These are phyloP conservation scores for Calvatia gigantea DNA, from an alignment of 768 basidiomycete species.

Conservation along the genomic window DNA sequence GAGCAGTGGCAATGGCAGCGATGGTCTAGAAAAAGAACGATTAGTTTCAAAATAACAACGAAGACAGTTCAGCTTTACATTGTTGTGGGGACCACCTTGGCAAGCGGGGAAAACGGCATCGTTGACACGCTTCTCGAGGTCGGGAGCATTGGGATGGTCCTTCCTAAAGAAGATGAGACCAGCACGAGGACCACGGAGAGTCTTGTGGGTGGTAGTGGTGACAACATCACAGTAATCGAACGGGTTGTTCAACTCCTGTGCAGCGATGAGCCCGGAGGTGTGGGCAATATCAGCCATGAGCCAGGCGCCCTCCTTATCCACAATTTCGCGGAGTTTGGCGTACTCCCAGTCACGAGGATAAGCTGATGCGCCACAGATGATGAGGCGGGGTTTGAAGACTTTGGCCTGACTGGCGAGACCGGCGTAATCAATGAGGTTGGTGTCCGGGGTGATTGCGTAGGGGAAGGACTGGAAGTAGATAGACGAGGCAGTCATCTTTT, in stretches of 20 bases:
- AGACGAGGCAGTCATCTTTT: slow-evolving; percentile 99
- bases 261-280: slow-evolving; percentile 93
- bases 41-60: not conserved
- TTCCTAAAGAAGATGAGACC: slow-evolving; percentile 99
- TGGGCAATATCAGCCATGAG: slow-evolving; percentile 98
- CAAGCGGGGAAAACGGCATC: slow-evolving; percentile 99
- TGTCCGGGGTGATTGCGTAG: slow-evolving; percentile 78
- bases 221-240: slow-evolving; percentile 98
- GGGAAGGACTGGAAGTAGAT: slow-evolving; percentile 99
- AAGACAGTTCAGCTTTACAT: slow-evolving; percentile 44
- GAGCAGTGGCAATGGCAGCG: slow-evolving; percentile 89
- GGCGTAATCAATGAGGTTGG: slow-evolving; percentile 88
- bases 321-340: slow-evolving; percentile 70
- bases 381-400: slow-evolving; percentile 90
- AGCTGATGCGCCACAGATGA: slow-evolving; percentile 98
- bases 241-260: slow-evolving; percentile 83
- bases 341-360: slow-evolving; percentile 99
- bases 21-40: slow-evolving; percentile 60
- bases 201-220: slow-evolving; percentile 99
- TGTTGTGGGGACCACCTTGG: slow-evolving; percentile 99
- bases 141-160: slow-evolving; percentile 74
- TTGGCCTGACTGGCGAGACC: slow-evolving; percentile 80
- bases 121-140: slow-evolving; percentile 96
- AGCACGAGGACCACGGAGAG: slow-evolving; percentile 95
- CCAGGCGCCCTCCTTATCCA: slow-evolving; percentile 86